These are phyloP conservation scores for Asterochloris erici DNA, from an alignment of 139 green algal species.

Conservation along the genomic window DNA sequence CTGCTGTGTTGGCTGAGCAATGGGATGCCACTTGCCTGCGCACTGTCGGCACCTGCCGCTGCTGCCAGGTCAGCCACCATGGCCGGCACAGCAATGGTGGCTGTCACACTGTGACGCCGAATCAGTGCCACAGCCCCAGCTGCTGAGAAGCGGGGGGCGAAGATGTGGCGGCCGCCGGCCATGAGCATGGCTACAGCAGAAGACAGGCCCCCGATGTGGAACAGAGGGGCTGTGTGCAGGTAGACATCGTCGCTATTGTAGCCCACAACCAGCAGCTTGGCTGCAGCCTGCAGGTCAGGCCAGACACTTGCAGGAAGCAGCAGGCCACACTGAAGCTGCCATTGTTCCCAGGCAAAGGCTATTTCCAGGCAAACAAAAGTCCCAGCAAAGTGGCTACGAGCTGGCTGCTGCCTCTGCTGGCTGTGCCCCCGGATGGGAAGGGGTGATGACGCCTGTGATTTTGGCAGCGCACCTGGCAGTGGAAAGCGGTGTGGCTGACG, in stretches of 20 bases:
- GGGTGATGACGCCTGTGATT: not conserved
- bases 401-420: not conserved
- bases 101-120: conserved; percentile 42
- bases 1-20: not conserved
- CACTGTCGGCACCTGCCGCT: not conserved
- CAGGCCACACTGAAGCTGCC: not conserved
- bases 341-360: not conserved
- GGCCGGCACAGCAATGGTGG: conserved; percentile 81
- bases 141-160: conserved; percentile 38
- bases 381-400: not conserved
- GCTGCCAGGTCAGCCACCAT: conserved; percentile 77
- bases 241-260: conserved; percentile 73
- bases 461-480: too few relatives aligned
- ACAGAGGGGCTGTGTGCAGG: conserved; percentile 85
- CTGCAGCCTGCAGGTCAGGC: conserved; percentile 57
- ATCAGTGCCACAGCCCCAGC: conserved; percentile 28
- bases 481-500: not conserved
- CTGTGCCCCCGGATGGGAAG: conserved; percentile 64
- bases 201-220: conserved; percentile 84
- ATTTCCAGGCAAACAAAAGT: not conserved
- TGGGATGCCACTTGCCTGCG: not conserved
- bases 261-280: conserved; percentile 65
- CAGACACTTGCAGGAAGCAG: too few relatives aligned
- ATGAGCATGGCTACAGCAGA: conserved; percentile 73
- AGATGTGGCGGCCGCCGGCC: conserved; percentile 43